A percentile compares a stretch with the other conserved stretches of the same genome.
Conservation (phyloP, 331 rosid species). For the Stylosanthes scabra region DNA sequence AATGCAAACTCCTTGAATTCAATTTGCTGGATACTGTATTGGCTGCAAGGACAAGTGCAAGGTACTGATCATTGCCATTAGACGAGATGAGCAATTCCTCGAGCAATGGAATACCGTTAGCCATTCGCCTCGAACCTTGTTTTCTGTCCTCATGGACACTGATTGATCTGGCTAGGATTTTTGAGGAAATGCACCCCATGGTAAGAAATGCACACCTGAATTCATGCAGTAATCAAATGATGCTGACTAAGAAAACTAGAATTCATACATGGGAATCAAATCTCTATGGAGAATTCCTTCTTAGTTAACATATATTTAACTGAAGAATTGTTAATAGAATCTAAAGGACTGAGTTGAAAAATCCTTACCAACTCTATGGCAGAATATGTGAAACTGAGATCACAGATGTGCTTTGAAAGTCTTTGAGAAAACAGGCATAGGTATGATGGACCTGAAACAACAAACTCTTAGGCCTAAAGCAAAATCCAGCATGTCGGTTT, state of each 20-base stretch:
- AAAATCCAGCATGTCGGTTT: constrained; percentile 32
- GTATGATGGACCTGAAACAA: constrained; percentile 35
- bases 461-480: constrained; percentile 26
- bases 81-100: constrained; percentile 48
- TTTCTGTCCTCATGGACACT: constrained; percentile 49
- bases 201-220: constrained; percentile 33
- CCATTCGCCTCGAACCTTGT: constrained; percentile 35
- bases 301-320: background rate
- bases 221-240: background rate
- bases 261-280: constrained; percentile 14
- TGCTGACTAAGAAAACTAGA: constrained; percentile 1
- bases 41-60: constrained; percentile 46
- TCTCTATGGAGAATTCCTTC: constrained; percentile 3
- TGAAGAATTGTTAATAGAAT: background rate
- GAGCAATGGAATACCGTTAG: constrained; percentile 42
- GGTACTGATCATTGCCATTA: constrained; percentile 44
- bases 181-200: constrained; percentile 68
- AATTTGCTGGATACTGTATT: constrained; percentile 41
- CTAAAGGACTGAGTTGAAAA: constrained; percentile 14
- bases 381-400: constrained; percentile 18
- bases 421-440: constrained; percentile 13
- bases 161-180: constrained; percentile 48
- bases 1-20: constrained; percentile 38
- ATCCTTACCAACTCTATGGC: constrained; percentile 36
- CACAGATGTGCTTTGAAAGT: constrained; percentile 13